These are phyloP conservation scores for Haplographium delicatum DNA, from an alignment of 495 filamentous ascomycete genomes.

Conservation along the genomic window DNA sequence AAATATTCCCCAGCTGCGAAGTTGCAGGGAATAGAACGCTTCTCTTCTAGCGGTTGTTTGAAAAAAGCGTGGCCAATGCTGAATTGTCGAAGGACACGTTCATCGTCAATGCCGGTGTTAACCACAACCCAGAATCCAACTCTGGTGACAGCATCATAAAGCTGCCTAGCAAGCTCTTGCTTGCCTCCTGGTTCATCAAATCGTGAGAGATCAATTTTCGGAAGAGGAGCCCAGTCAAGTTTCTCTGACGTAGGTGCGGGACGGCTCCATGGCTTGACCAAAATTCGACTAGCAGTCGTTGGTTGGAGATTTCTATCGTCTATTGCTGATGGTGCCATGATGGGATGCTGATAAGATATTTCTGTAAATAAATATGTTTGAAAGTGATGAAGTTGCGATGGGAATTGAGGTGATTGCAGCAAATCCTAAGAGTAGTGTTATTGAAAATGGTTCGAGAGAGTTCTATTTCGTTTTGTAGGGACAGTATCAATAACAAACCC, in stretches of 20 bases:
- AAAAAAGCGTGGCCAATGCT: slow-evolving; percentile 51
- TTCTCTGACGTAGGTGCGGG: slow-evolving; percentile 31
- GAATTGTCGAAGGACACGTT: slow-evolving; percentile 53
- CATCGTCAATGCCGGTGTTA: slow-evolving; percentile 50
- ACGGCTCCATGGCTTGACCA: slow-evolving; percentile 35
- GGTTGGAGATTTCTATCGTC: slow-evolving; percentile 6
- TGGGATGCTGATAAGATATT: too few relatives aligned
- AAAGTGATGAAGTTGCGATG: too few relatives aligned
- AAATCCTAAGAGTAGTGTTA: too few relatives aligned
- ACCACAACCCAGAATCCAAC: slow-evolving; percentile 33
- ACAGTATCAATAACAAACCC: too few relatives aligned
- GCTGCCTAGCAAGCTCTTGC: slow-evolving; percentile 45
- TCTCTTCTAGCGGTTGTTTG: slow-evolving; percentile 46
- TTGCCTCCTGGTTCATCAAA: slow-evolving; percentile 51
- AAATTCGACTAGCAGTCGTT: slow-evolving; percentile 8
- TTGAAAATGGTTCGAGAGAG: too few relatives aligned
- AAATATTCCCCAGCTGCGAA: slow-evolving; percentile 42
- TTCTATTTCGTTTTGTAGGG: too few relatives aligned
- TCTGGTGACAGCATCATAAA: slow-evolving; percentile 48
- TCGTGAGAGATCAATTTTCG: slow-evolving; percentile 45
- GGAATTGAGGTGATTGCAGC: too few relatives aligned
- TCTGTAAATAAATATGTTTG: too few relatives aligned
- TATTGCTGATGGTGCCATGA: background rate
- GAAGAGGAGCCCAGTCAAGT: slow-evolving; percentile 49
- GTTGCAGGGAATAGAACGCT: slow-evolving; percentile 33